A percentile compares a stretch with the other conserved stretches of the same genome.
Evolutionary conservation across 371 early-diverging fungal species (phyloP).

Genomic region (Mortierella sp.): DNA sequence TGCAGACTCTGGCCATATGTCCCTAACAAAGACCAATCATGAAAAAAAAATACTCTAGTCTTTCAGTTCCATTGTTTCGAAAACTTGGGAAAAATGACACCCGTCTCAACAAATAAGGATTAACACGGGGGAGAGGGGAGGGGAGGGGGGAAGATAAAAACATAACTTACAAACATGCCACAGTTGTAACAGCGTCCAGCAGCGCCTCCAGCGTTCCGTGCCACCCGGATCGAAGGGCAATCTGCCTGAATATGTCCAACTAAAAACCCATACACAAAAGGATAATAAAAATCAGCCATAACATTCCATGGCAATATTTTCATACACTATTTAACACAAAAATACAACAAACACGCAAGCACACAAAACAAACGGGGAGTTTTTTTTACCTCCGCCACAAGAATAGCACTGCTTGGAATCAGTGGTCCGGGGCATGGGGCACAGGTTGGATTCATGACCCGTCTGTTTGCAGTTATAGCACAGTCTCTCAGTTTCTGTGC

Average conservation of each 20-base stretch:
- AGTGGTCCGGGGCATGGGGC: constrained; percentile 66
- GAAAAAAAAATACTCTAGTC: background rate
- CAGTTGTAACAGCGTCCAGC: constrained; percentile 69
- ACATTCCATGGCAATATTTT: background rate
- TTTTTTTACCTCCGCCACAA: constrained; percentile 72
- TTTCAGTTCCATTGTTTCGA: too few species aligned
- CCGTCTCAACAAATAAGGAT: background rate
- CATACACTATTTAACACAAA: background rate
- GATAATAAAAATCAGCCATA: background rate
- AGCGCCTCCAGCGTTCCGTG: constrained; percentile 41
- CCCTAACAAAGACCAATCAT: constrained; percentile 57
- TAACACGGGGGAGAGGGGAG: too few species aligned
- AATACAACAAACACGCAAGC: too few species aligned
- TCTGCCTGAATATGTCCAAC: constrained; percentile 75
- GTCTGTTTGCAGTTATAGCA: constrained; percentile 75
- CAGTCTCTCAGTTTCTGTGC: constrained; percentile 67
- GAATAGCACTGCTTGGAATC: constrained; percentile 72
- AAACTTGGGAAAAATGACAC: too few species aligned
- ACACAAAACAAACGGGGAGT: background rate
- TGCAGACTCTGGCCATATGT: constrained; percentile 74
- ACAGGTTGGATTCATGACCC: constrained; percentile 71
- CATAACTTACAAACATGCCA: constrained; percentile 64
- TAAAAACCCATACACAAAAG: constrained; percentile 25
- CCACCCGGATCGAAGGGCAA: constrained; percentile 63
- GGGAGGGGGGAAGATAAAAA: too few species aligned